A percentile compares a stretch with the other conserved stretches of the same genome.
Conservation (phyloP, 805 yeast genomes). For the baker's yeast (Saccharomyces cerevisiae) region DNA sequence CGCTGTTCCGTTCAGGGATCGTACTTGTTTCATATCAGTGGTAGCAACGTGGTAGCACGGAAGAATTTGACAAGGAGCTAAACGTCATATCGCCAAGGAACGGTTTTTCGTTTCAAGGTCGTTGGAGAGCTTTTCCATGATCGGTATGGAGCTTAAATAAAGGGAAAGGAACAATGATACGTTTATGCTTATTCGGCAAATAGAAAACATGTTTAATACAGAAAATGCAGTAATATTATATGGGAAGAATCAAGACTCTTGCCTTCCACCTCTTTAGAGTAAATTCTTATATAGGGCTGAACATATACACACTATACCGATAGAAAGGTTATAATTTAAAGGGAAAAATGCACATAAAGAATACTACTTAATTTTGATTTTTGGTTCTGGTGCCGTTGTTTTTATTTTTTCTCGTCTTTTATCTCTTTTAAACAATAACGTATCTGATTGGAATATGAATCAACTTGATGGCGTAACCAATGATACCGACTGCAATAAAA, state of each 20-base stretch:
- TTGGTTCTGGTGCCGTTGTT: not conserved
- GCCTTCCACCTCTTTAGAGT: not conserved
- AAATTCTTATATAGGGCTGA: not conserved
- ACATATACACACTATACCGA: not conserved
- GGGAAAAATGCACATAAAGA: not conserved
- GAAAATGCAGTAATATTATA: not conserved
- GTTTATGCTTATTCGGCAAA: not conserved
- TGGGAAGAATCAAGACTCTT: not conserved
- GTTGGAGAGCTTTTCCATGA: not conserved
- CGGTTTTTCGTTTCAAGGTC: not conserved
- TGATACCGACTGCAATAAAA: conserved; percentile 94
- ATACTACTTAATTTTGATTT: not conserved
- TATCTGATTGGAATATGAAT: conserved; percentile 94
- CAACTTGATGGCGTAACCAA: conserved; percentile 91
- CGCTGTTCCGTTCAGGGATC: not conserved
- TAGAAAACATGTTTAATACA: not conserved
- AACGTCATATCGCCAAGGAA: not conserved
- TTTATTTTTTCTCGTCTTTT: not conserved
- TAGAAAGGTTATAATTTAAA: not conserved
- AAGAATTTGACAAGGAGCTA: not conserved
- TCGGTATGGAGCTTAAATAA: not conserved
- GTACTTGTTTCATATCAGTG: not conserved
- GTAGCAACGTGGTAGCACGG: not conserved
- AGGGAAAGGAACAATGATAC: not conserved
- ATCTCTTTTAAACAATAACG: conserved; percentile 61